Percentiles rank a stretch among this genome's conserved stretches.
Evolutionary conservation across 495 filamentous ascomycete genomes (phyloP).

Genomic region (Xylaria palmicola): DNA sequence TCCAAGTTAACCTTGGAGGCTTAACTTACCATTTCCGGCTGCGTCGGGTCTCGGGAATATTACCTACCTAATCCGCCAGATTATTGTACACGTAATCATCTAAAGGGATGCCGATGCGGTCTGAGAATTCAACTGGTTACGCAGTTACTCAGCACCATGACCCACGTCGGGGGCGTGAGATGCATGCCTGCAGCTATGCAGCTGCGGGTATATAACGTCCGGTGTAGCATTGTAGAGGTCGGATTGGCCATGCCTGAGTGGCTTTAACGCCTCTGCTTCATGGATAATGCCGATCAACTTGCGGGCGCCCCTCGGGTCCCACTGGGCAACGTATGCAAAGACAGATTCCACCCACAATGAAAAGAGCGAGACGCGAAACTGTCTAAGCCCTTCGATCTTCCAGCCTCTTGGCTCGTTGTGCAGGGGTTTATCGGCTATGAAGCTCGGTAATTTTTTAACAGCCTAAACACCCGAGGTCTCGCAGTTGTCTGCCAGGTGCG

Average conservation of each 20-base stretch:
- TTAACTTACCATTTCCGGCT: no score
- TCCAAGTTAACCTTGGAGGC: no score
- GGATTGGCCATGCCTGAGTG: background rate
- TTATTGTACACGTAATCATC: no score
- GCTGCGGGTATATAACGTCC: no score
- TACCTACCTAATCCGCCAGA: background rate
- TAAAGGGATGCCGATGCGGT: no score
- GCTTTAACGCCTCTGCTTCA: background rate
- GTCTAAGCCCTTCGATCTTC: no score
- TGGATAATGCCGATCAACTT: no score
- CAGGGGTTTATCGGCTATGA: background rate
- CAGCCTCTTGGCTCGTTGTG: no score
- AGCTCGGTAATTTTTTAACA: constrained; percentile 5
- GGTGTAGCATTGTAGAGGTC: no score
- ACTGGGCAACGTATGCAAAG: background rate
- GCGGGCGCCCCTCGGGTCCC: no score
- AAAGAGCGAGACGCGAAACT: constrained; percentile 4
- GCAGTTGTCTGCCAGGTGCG: no score
- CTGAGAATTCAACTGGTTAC: background rate
- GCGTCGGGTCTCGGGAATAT: background rate
- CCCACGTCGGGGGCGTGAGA: background rate
- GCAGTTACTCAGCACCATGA: background rate
- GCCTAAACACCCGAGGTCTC: constrained; percentile 8
- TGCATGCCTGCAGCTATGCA: background rate
- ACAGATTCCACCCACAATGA: no score